Evolutionary conservation across 2,329 filamentous ascomycete genomes (phyloP).

Genomic region (Fusarium camptoceras): DNA sequence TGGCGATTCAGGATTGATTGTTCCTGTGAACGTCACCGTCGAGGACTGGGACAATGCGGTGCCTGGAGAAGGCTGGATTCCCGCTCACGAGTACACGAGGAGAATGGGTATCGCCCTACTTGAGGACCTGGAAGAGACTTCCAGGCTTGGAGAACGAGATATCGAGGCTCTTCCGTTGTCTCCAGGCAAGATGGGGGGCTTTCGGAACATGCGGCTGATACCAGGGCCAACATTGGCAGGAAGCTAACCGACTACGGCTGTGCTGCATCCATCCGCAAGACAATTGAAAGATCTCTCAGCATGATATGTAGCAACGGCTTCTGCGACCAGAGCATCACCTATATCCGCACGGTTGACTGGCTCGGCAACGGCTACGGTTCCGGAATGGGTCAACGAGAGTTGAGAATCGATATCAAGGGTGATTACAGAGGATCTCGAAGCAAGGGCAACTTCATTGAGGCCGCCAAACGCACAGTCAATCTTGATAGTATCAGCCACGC

Average conservation of each 20-base stretch:
- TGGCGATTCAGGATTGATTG: not conserved
- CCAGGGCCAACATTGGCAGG: not conserved
- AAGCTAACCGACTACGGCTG: not conserved
- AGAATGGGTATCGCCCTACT: not conserved
- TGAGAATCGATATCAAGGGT: not conserved
- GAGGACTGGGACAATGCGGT: not conserved
- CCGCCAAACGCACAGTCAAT: not conserved
- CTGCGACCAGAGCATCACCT: not conserved
- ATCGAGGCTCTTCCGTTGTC: not conserved
- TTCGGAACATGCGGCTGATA: accelerated
- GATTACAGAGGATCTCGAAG: not conserved
- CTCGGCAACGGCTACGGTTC: not conserved
- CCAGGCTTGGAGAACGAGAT: not conserved
- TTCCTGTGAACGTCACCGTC: not conserved
- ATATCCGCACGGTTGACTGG: not conserved
- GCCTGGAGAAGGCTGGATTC: not conserved
- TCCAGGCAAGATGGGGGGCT: not conserved
- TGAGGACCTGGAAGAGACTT: not conserved
- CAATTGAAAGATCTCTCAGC: not conserved
- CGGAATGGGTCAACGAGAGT: not conserved
- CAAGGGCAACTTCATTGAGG: not conserved
- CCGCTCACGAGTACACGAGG: not conserved
- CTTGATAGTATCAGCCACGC: not conserved
- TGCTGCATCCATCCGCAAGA: not conserved
- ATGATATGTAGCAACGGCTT: not conserved